phyloP scores from a whole-genome alignment of 306 rosid genomes.

The Cucumis melo region DNA sequence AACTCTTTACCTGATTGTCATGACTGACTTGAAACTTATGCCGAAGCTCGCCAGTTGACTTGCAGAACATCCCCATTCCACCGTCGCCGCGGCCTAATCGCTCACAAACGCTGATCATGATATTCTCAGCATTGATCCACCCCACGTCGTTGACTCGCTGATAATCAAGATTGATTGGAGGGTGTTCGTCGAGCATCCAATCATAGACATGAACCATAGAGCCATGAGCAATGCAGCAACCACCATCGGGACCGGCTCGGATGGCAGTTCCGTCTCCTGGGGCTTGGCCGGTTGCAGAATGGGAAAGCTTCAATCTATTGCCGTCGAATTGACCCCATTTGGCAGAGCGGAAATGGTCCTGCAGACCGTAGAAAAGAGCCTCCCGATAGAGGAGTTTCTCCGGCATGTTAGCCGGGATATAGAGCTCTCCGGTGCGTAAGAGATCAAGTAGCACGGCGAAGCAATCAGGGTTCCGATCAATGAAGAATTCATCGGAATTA shows the following conservation, averaged over 20 bases:
- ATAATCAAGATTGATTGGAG: slow-evolving; percentile 55
- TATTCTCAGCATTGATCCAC: slow-evolving; percentile 53
- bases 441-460: slow-evolving; percentile 77
- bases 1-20: slow-evolving; percentile 69
- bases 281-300: slow-evolving; percentile 52
- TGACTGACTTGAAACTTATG: slow-evolving; percentile 69
- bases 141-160: slow-evolving; percentile 84
- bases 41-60: slow-evolving; percentile 61
- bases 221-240: slow-evolving; percentile 88
- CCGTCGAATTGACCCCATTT: slow-evolving; percentile 83
- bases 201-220: slow-evolving; percentile 86
- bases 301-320: slow-evolving; percentile 39
- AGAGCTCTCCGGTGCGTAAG: slow-evolving; percentile 55
- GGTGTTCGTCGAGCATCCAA: slow-evolving; percentile 84
- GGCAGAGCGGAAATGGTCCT: slow-evolving; percentile 68
- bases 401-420: slow-evolving; percentile 36
- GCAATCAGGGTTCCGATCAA: slow-evolving; percentile 89
- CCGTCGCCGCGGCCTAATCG: slow-evolving; percentile 69
- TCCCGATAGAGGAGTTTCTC: slow-evolving; percentile 75
- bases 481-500: slow-evolving; percentile 34
- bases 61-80: slow-evolving; percentile 69
- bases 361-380: slow-evolving; percentile 60
- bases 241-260: slow-evolving; percentile 86
- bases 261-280: slow-evolving; percentile 97
- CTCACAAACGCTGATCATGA: slow-evolving; percentile 65